Conservation (phyloP, 2,329 filamentous ascomycete species). For the Calonectria leucothoes region DNA sequence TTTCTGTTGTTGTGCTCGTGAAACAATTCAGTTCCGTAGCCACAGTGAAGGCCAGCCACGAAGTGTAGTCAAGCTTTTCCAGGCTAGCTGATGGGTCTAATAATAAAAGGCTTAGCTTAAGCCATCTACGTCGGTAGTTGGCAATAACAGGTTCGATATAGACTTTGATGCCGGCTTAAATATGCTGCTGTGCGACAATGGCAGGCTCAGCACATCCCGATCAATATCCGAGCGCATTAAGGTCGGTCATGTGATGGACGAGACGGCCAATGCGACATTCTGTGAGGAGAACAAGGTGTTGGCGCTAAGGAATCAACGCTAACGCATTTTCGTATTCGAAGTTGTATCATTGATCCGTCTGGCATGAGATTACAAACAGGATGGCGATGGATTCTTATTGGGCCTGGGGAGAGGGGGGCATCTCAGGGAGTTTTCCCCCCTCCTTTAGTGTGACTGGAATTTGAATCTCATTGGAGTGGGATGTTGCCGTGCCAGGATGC, state of each 20-base stretch:
- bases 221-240: not conserved
- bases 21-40: not conserved
- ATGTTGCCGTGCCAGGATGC: not conserved
- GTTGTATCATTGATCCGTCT: conserved; percentile 11
- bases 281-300: not conserved
- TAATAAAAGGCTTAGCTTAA: not conserved
- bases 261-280: not conserved
- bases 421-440: not conserved
- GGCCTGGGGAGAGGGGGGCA: not conserved
- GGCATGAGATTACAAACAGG: not conserved
- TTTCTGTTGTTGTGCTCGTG: not conserved
- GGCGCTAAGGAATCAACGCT: conserved; percentile 20
- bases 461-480: not conserved
- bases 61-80: not conserved
- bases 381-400: not conserved
- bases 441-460: not conserved
- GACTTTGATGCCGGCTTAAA: not conserved
- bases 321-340: conserved; percentile 35
- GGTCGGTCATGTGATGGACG: not conserved
- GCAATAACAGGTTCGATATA: not conserved
- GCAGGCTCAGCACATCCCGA: not conserved
- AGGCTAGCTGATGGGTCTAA: not conserved
- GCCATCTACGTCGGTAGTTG: not conserved
- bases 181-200: not conserved
- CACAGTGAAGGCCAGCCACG: not conserved